These are phyloP conservation scores for Kazachstania sp. DNA, from an alignment of 1,139 yeast species.

Conservation along the genomic window DNA sequence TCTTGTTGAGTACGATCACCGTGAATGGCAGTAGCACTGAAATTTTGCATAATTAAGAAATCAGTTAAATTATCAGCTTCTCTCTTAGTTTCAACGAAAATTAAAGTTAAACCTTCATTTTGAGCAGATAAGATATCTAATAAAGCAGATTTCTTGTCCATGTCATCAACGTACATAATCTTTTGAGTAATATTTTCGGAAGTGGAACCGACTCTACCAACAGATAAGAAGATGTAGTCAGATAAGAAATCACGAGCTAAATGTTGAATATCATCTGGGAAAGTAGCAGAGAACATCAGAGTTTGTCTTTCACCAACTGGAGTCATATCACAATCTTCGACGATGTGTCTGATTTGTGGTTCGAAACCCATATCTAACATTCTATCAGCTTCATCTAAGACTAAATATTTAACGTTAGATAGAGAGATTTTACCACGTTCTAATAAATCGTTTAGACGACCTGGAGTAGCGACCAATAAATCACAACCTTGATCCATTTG, in stretches of 20 bases:
- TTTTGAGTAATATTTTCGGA: conserved; percentile 96
- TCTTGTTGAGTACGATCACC: conserved; percentile 98
- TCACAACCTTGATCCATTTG: conserved; percentile 93
- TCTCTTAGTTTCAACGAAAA: conserved; percentile 96
- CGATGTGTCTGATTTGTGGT: conserved; percentile 97
- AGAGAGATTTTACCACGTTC: conserved; percentile 92
- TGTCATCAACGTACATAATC: conserved; percentile 87
- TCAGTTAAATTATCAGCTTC: conserved; percentile 96
- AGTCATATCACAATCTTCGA: conserved; percentile 97
- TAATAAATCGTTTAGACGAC: conserved; percentile 91
- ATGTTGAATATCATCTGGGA: conserved; percentile 96
- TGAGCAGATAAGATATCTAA: conserved; percentile 79
- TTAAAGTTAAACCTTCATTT: conserved; percentile 69
- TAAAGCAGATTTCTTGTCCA: conserved; percentile 85
- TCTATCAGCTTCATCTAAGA: conserved; percentile 98
- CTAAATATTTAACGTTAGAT: conserved; percentile 84
- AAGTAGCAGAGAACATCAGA: conserved; percentile 96
- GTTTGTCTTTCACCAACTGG: conserved; percentile 87
- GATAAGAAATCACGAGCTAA: conserved; percentile 95
- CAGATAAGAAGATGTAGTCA: conserved; percentile 91
- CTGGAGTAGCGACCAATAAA: conserved; percentile 94
- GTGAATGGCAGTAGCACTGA: conserved; percentile 97
- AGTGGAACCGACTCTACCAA: conserved; percentile 97
- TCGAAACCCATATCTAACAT: conserved; percentile 99
- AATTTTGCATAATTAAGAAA: conserved; percentile 77